These are phyloP conservation scores for Malbranchea zuffiana DNA, from an alignment of 2,329 filamentous ascomycete genomes.

Conservation along the genomic window DNA sequence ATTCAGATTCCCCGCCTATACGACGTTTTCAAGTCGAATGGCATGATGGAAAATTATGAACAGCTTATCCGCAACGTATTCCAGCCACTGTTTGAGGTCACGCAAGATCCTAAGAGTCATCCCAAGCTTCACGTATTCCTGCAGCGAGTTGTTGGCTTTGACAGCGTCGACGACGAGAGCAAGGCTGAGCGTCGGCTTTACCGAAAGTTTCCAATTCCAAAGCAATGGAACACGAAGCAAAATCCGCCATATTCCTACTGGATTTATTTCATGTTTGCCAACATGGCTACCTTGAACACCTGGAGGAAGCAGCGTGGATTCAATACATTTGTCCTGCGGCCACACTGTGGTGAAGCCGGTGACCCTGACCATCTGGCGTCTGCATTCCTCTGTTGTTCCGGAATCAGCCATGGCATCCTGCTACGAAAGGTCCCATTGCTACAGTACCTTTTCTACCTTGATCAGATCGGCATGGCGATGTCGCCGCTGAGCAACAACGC, in stretches of 20 bases:
- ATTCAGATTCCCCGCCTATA: slow-evolving; percentile 90
- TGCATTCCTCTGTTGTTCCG: slow-evolving; percentile 84
- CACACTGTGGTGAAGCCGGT: slow-evolving; percentile 92
- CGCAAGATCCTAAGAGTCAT: slow-evolving; percentile 71
- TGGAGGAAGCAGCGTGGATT: slow-evolving; percentile 87
- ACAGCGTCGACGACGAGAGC: slow-evolving; percentile 96
- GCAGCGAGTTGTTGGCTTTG: slow-evolving; percentile 90
- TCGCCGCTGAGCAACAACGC: slow-evolving; percentile 98
- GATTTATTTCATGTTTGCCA: slow-evolving; percentile 95
- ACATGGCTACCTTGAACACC: slow-evolving; percentile 82
- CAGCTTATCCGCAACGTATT: slow-evolving; percentile 87
- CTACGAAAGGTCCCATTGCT: slow-evolving; percentile 87
- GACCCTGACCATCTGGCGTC: slow-evolving; percentile 94
- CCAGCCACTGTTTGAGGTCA: slow-evolving; percentile 87
- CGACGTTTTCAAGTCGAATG: slow-evolving; percentile 86
- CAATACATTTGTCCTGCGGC: slow-evolving; percentile 86
- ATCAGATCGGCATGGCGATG: slow-evolving; percentile 98
- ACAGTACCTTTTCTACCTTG: slow-evolving; percentile 95
- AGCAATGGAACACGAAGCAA: slow-evolving; percentile 79
- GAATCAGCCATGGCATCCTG: slow-evolving; percentile 88
- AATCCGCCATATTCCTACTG: slow-evolving; percentile 98
- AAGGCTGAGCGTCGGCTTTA: slow-evolving; percentile 91
- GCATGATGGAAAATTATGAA: slow-evolving; percentile 79
- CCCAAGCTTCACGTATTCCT: slow-evolving; percentile 91
- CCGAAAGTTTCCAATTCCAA: slow-evolving; percentile 86